Conservation (phyloP, 1,284 basidiomycete species). For the Taiwanofungus camphoratus region DNA sequence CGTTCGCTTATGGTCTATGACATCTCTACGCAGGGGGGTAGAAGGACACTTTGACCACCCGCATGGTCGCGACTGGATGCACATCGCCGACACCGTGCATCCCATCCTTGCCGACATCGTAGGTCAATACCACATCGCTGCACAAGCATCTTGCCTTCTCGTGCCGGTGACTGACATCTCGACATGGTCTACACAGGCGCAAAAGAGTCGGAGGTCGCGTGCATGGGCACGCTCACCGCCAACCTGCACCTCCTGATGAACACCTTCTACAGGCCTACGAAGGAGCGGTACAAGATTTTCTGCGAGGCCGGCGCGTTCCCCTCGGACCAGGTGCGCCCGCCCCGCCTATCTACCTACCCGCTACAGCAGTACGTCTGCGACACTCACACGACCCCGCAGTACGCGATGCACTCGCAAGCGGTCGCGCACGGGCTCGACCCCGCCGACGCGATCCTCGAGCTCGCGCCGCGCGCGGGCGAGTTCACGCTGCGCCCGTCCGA, state of each 20-base stretch:
- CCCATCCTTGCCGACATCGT: constrained; percentile 80
- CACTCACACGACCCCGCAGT: constrained; percentile 44
- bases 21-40: constrained; percentile 59
- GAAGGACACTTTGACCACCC: constrained; percentile 92
- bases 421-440: constrained; percentile 78
- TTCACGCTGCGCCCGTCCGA: constrained; percentile 87
- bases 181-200: constrained; percentile 59
- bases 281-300: constrained; percentile 86
- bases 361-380: not conserved
- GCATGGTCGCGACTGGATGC: constrained; percentile 78
- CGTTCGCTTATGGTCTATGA: not conserved
- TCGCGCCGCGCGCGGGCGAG: constrained; percentile 80
- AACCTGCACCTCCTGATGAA: constrained; percentile 95
- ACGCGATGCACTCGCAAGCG: constrained; percentile 91
- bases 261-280: constrained; percentile 89
- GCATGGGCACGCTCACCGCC: constrained; percentile 90
- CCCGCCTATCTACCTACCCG: not conserved
- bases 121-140: constrained; percentile 49
- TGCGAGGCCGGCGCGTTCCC: constrained; percentile 95
- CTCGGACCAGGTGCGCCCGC: constrained; percentile 67
- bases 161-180: not conserved
- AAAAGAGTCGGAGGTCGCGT: constrained; percentile 83
- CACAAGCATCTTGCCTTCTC: not conserved
- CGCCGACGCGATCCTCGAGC: constrained; percentile 67
- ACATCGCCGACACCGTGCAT: constrained; percentile 69